Evolutionary conservation across 208 protist genomes (phyloP), one percentile per base, ranked within the genome.

Genomic region (Tritrichomonas musculus): DNA sequence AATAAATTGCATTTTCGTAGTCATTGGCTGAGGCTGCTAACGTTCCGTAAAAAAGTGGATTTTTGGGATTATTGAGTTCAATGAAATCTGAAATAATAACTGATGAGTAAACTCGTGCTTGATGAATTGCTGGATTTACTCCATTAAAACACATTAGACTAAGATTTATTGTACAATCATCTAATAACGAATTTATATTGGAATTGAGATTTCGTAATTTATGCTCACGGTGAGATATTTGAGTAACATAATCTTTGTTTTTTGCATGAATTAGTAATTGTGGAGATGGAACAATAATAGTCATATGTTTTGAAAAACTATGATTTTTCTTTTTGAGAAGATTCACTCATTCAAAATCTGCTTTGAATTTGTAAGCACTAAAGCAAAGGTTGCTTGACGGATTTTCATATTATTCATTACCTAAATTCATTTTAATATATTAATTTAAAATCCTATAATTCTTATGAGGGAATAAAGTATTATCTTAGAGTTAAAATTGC

Each of bases 101-200:
- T 27, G 47, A 55, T 39, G 77, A 53, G n/a, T 88, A 27, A 33
- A 47, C 39, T 53, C 4, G 44, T 33, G 77, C 53, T 60, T 88
- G 53, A 27, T n/a, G 33, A 0, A 88, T 60, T 53, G 27, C 0
- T 30, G 77, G 77, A 57, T 57, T 88, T 25, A 33, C 11, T 2
- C 77, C 77, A 88, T 88, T 88, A 41, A 88, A 57, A 20, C 77
- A 88, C 41, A 88, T 53, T 44, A 60, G 36, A 17, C 77, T 36
- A 33, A 88, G 41, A 88, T 88, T 36, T 22, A 88, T 27, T 27
- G 17, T 88, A 33, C 33, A 88, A 47, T 36, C 27, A 25, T 1
- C 17, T 47, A 5, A 22, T 88, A 57, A 41, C 77, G 41, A 33
- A 88, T 27, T 53, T 57, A 20, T 88, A 33, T 20, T 39, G 41